phyloP scores from a whole-genome alignment of 306 rosid species.

The Glycine tomentella region DNA sequence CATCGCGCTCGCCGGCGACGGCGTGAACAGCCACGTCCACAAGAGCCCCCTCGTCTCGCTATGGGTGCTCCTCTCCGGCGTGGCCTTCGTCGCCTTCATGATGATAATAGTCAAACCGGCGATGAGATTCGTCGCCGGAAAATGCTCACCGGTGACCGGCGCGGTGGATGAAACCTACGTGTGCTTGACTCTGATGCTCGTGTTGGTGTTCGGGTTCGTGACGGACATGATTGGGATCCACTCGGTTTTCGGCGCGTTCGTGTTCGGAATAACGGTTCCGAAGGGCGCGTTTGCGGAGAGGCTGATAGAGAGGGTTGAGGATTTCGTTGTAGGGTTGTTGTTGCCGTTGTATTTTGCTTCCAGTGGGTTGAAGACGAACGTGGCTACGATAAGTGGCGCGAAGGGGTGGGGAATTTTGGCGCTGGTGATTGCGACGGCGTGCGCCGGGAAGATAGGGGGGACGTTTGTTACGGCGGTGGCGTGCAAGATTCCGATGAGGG shows the following conservation, averaged over 20 bases:
- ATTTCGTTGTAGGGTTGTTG: background rate
- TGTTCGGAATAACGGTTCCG: constrained; percentile 7
- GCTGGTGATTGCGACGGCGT: constrained; percentile 12
- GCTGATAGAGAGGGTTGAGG: background rate
- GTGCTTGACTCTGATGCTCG: background rate
- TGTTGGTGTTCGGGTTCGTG: constrained; percentile 18
- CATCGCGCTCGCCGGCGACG: constrained; percentile 60
- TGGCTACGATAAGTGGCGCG: background rate
- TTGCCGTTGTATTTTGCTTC: constrained; percentile 7
- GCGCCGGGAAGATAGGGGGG: background rate
- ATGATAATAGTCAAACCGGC: background rate
- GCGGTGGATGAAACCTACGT: background rate
- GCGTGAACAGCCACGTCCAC: background rate
- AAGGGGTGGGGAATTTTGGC: constrained; percentile 4
- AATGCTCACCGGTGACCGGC: background rate
- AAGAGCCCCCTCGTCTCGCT: background rate
- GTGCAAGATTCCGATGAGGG: constrained; percentile 22
- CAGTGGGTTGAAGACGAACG: constrained; percentile 17
- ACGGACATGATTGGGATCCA: constrained; percentile 21
- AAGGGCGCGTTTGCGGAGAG: background rate
- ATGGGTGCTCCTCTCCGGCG: constrained; percentile 36
- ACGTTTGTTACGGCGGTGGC: background rate
- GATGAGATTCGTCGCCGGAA: background rate
- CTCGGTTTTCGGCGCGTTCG: background rate
- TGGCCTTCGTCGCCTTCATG: constrained; percentile 29